These are phyloP conservation scores for Colletotrichum sp. DNA, from an alignment of 2,329 filamentous ascomycete genomes.

Conservation along the genomic window DNA sequence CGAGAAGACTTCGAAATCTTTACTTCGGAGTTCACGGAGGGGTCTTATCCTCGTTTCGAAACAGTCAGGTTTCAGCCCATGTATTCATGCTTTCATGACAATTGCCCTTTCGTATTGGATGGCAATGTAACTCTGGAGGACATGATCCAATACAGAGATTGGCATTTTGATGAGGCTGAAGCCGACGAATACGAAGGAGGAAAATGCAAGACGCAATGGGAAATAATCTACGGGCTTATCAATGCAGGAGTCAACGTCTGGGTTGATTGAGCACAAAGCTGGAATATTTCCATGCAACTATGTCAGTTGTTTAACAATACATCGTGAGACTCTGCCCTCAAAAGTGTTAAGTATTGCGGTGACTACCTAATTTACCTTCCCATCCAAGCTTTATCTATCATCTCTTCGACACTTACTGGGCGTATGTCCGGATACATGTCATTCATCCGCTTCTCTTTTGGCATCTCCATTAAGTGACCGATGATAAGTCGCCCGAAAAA, in stretches of 20 bases:
- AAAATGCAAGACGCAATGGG: background rate
- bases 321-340: background rate
- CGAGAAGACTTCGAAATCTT: background rate
- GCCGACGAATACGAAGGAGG: background rate
- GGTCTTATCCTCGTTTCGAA: background rate
- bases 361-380: background rate
- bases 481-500: background rate
- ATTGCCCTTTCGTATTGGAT: background rate
- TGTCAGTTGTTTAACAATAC: accelerated
- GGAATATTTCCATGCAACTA: accelerated
- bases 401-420: background rate
- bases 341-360: accelerated
- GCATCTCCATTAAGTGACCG: background rate
- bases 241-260: background rate
- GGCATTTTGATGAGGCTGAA: background rate
- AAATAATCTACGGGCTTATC: background rate
- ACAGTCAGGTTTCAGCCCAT: background rate
- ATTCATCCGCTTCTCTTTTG: background rate
- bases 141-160: background rate
- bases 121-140: background rate
- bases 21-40: background rate
- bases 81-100: background rate
- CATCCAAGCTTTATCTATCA: background rate
- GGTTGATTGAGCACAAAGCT: background rate
- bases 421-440: background rate